Percentiles rank a stretch among this genome's conserved stretches.
phyloP scores from a whole-genome alignment of 129 eudicot genomes.

The Scalesia atractyloides region DNA sequence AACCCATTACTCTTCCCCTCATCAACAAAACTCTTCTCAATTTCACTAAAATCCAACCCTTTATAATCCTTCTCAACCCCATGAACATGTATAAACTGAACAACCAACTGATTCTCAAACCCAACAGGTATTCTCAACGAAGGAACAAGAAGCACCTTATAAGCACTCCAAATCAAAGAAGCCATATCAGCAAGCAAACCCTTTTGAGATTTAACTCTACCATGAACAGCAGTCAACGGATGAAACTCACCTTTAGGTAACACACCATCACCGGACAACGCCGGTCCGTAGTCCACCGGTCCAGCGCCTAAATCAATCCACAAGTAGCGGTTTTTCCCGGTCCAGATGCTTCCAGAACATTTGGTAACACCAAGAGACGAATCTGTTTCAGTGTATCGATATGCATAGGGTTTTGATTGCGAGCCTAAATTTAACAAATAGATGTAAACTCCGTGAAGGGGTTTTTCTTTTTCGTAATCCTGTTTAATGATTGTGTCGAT shows the following conservation, averaged over 20 bases:
- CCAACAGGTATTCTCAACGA: constrained; percentile 82
- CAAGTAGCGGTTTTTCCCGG: constrained; percentile 65
- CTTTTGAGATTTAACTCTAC: constrained; percentile 74
- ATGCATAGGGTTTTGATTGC: constrained; percentile 65
- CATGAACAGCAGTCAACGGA: constrained; percentile 71
- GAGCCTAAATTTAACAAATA: constrained; percentile 68
- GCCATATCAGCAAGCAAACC: constrained; percentile 75
- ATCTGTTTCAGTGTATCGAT: constrained; percentile 52
- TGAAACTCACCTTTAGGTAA: constrained; percentile 90
- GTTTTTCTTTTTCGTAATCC: constrained; percentile 50
- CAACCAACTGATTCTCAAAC: constrained; percentile 69
- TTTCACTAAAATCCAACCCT: constrained; percentile 66
- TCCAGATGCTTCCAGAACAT: constrained; percentile 79
- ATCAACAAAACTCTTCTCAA: constrained; percentile 68
- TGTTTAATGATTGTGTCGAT: constrained; percentile 49
- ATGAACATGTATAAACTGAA: constrained; percentile 72
- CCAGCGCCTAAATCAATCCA: constrained; percentile 97
- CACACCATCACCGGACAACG: constrained; percentile 86
- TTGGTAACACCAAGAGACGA: constrained; percentile 59
- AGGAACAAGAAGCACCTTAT: constrained; percentile 85
- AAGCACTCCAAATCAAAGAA: constrained; percentile 79
- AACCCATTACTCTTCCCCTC: constrained; percentile 66
- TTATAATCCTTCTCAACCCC: constrained; percentile 37
- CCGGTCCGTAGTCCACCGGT: constrained; percentile 97
- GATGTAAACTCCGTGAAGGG: constrained; percentile 44